These are phyloP conservation scores for Nannochloropsis oceanica DNA, from an alignment of 108 stramenopile species.

Conservation along the genomic window DNA sequence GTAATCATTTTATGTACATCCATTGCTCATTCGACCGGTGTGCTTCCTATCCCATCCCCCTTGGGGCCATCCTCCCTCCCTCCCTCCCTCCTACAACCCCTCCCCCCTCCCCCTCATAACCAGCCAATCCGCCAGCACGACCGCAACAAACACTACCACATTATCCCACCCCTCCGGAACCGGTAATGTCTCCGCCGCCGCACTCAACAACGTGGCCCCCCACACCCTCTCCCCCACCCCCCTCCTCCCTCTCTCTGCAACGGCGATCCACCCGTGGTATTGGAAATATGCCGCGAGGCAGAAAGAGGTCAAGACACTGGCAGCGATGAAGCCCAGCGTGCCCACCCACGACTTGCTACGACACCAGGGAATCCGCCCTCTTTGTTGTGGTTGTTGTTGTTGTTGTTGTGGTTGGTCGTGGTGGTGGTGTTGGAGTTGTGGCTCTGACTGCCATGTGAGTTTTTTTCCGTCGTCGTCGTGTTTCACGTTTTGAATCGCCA, in stretches of 20 bases:
- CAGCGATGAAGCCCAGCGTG: background rate
- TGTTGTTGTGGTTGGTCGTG: too few species aligned
- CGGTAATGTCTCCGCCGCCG: background rate
- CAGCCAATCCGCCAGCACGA: background rate
- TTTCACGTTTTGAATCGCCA: too few species aligned
- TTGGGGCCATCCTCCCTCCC: background rate
- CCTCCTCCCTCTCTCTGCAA: background rate
- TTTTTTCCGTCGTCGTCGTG: too few species aligned
- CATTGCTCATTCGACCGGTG: background rate
- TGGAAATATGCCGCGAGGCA: background rate
- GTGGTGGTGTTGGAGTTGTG: too few species aligned
- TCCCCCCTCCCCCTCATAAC: background rate
- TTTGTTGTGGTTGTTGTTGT: too few species aligned
- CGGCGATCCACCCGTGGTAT: background rate
- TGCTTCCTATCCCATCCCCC: background rate
- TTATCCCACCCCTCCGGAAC: background rate
- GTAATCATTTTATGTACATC: too few species aligned
- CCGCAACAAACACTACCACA: background rate
- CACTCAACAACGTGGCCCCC: background rate
- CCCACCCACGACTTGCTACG: background rate
- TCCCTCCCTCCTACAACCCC: background rate
- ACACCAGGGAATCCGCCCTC: constrained; percentile 1
- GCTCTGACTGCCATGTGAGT: too few species aligned
- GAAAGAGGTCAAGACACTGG: background rate
- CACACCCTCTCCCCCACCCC: background rate